These are phyloP conservation scores for Ophioceras dolichostomum DNA, from an alignment of 2,329 filamentous ascomycete species.

Conservation along the genomic window DNA sequence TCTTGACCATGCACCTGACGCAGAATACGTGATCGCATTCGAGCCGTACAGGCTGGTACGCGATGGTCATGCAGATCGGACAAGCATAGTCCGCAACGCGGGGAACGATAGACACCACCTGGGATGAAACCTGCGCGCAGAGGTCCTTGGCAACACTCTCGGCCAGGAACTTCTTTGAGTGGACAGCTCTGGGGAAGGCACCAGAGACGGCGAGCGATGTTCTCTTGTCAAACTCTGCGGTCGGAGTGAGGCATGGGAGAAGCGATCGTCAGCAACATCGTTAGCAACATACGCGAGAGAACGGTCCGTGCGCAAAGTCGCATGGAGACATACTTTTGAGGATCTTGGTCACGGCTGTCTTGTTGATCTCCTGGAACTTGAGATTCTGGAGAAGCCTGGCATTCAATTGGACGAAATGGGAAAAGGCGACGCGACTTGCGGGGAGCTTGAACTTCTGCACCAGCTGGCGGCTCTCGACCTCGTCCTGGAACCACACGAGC, in stretches of 20 bases:
- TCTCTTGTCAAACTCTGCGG: constrained; percentile 72
- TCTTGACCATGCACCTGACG: constrained; percentile 69
- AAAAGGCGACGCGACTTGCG: constrained; percentile 51
- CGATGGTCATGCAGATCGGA: constrained; percentile 66
- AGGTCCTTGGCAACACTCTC: constrained; percentile 62
- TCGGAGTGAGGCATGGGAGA: neutral
- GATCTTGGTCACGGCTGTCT: constrained; percentile 67
- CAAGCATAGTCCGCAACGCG: constrained; percentile 78
- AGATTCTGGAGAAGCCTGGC: constrained; percentile 64
- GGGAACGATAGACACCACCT: constrained; percentile 62
- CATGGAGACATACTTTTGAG: constrained; percentile 53
- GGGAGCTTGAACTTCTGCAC: constrained; percentile 51
- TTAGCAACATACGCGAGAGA: neutral
- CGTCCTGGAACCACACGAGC: constrained; percentile 59
- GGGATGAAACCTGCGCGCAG: constrained; percentile 59
- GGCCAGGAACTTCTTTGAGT: constrained; percentile 48
- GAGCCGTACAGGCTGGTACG: constrained; percentile 71
- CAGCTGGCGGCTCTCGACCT: constrained; percentile 48
- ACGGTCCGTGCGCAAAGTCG: neutral
- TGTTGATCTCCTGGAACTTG: constrained; percentile 76
- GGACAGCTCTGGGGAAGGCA: constrained; percentile 46
- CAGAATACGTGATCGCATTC: constrained; percentile 70
- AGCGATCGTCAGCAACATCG: neutral
- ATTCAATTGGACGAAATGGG: constrained; percentile 62
- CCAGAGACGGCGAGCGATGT: constrained; percentile 60